A percentile compares a stretch with the other conserved stretches of the same genome.
Evolutionary conservation across 768 basidiomycete species (phyloP).

Genomic region (Serpula lacrymans): DNA sequence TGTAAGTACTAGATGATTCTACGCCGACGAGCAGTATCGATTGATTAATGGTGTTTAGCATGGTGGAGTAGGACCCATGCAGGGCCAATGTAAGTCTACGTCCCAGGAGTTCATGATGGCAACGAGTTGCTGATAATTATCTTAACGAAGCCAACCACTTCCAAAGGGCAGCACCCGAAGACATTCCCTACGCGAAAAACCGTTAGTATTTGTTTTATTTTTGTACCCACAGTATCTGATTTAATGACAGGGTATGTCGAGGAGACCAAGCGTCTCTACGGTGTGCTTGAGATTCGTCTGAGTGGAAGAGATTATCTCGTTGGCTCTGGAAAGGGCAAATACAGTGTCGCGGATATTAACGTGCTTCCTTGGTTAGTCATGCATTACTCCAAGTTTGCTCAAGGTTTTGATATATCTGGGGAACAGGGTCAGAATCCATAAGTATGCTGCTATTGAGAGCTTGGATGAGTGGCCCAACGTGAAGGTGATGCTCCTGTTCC

Average conservation of each 20-base stretch:
- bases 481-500: slow-evolving; percentile 50
- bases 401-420: slow-evolving; percentile 1
- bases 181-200: slow-evolving; percentile 67
- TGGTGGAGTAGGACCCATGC: slow-evolving; percentile 86
- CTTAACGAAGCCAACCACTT: slow-evolving; percentile 66
- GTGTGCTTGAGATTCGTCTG: slow-evolving; percentile 81
- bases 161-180: slow-evolving; percentile 56
- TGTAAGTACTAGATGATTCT: slow-evolving; percentile 30
- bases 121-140: slow-evolving; percentile 11
- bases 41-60: slow-evolving; percentile 45
- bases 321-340: slow-evolving; percentile 67
- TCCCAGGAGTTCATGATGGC: neutral
- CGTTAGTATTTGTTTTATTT: slow-evolving; percentile 33
- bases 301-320: slow-evolving; percentile 72
- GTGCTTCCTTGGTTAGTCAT: slow-evolving; percentile 52
- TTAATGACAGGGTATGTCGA: slow-evolving; percentile 72
- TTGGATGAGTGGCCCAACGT: slow-evolving; percentile 64
- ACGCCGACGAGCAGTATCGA: neutral
- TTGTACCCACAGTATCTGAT: slow-evolving; percentile 21
- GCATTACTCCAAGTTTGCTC: neutral
- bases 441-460: slow-evolving; percentile 46
- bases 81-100: slow-evolving; percentile 52
- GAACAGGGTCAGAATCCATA: slow-evolving; percentile 55
- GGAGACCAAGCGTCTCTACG: slow-evolving; percentile 80
- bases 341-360: slow-evolving; percentile 73